Percentiles rank a stretch among this genome's conserved stretches.
Evolutionary conservation across 306 rosid genomes (phyloP).

Genomic region (Vigna mungo): DNA sequence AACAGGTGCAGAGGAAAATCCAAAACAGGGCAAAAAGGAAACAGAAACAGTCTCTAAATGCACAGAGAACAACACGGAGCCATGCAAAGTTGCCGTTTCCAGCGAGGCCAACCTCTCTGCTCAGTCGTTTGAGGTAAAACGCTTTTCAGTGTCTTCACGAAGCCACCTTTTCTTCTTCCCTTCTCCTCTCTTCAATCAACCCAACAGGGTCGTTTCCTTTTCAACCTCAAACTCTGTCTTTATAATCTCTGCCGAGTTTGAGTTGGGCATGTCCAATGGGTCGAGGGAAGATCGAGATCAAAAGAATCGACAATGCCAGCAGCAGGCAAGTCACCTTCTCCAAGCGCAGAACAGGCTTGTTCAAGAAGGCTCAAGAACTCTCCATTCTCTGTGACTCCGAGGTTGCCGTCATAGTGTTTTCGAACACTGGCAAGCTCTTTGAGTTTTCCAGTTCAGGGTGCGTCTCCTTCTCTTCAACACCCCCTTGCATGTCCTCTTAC

Average conservation of each 20-base stretch:
- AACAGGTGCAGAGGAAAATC: background rate
- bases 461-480: background rate
- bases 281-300: constrained; percentile 63
- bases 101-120: constrained; percentile 40
- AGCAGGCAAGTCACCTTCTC: constrained; percentile 99
- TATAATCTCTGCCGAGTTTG: background rate
- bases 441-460: constrained; percentile 92
- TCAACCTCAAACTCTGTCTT: background rate
- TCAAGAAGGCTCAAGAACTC: constrained; percentile 92
- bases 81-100: constrained; percentile 96
- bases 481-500: background rate
- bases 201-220: background rate
- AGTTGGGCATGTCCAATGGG: constrained; percentile 61
- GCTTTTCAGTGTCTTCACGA: constrained; percentile 9
- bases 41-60: constrained; percentile 2
- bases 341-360: constrained; percentile 85
- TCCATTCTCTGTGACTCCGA: constrained; percentile 97
- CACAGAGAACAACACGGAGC: constrained; percentile 54
- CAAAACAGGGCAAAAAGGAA: background rate
- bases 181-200: constrained; percentile 54
- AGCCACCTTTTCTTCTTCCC: constrained; percentile 43
- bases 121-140: constrained; percentile 77
- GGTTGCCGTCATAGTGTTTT: constrained; percentile 97
- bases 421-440: constrained; percentile 92
- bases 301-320: constrained; percentile 80